These are phyloP conservation scores for Chrysochromulina tobinii DNA, from an alignment of 78 protist genomes.

Conservation along the genomic window DNA sequence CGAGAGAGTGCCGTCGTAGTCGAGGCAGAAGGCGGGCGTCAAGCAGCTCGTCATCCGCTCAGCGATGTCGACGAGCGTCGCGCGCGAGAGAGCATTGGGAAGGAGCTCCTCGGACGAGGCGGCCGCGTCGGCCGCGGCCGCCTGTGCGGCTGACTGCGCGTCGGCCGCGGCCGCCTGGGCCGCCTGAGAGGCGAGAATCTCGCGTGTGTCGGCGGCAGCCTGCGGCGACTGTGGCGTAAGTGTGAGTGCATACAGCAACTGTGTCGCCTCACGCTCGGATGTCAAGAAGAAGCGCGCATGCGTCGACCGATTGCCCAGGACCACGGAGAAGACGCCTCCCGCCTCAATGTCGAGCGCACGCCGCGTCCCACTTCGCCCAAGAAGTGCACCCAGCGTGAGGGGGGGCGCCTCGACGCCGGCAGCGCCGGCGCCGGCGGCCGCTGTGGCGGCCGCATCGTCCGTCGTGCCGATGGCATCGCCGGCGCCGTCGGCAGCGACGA, in stretches of 20 bases:
- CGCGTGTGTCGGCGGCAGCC: too few relatives aligned
- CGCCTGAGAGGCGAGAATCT: neutral
- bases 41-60: too few relatives aligned
- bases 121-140: neutral
- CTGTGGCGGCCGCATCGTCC: too few relatives aligned
- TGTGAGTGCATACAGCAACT: too few relatives aligned
- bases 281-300: neutral
- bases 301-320: neutral
- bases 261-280: neutral
- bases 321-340: neutral
- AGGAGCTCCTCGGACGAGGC: neutral
- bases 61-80: neutral
- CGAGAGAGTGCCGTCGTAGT: conserved; percentile 21
- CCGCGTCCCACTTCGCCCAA: too few relatives aligned
- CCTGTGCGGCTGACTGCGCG: neutral
- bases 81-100: neutral
- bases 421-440: too few relatives aligned
- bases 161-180: neutral
- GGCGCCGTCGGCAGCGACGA: too few relatives aligned
- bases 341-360: neutral
- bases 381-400: too few relatives aligned
- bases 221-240: too few relatives aligned
- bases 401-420: too few relatives aligned
- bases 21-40: neutral
- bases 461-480: too few relatives aligned